Evolutionary conservation across 495 filamentous ascomycete species (phyloP).

Genomic region (Podospora appendiculata): DNA sequence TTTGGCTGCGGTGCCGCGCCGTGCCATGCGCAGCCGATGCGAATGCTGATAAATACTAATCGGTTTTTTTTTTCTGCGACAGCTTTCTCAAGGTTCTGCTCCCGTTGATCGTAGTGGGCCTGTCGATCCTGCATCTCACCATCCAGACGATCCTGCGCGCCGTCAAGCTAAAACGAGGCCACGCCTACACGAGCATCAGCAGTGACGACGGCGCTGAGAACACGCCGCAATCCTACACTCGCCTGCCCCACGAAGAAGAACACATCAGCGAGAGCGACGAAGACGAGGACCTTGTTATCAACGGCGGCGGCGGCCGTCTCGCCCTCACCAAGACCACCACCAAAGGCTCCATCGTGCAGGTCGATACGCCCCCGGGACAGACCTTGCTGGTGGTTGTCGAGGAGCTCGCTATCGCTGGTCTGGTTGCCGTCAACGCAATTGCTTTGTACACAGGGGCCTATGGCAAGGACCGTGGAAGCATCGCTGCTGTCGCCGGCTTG

Average conservation of each 20-base stretch:
- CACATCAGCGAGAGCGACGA: slow-evolving; percentile 50
- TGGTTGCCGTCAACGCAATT: slow-evolving; percentile 58
- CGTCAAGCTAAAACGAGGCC: slow-evolving; percentile 34
- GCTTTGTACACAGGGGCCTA: slow-evolving; percentile 42
- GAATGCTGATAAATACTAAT: slow-evolving; percentile 10
- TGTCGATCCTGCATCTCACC: slow-evolving; percentile 62
- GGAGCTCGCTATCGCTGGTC: slow-evolving; percentile 60
- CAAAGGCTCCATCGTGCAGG: slow-evolving; percentile 58
- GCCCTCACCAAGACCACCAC: slow-evolving; percentile 55
- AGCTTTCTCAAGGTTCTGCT: slow-evolving; percentile 83
- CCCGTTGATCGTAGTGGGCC: slow-evolving; percentile 60
- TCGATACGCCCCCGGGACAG: slow-evolving; percentile 71
- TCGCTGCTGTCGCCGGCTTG: slow-evolving; percentile 59
- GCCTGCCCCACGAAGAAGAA: slow-evolving; percentile 36
- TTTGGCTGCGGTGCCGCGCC: not conserved
- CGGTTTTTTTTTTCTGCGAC: slow-evolving; percentile 8
- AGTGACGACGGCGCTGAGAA: slow-evolving; percentile 20
- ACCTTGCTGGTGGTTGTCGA: slow-evolving; percentile 62
- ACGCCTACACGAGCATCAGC: slow-evolving; percentile 43
- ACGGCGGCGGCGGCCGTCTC: slow-evolving; percentile 36
- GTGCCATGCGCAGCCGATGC: not conserved
- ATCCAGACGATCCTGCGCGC: slow-evolving; percentile 43
- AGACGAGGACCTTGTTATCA: slow-evolving; percentile 49
- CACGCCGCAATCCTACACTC: slow-evolving; percentile 39
- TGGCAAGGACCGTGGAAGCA: slow-evolving; percentile 18